phyloP scores from a whole-genome alignment of 768 basidiomycete genomes.

The Boletus edulis region DNA sequence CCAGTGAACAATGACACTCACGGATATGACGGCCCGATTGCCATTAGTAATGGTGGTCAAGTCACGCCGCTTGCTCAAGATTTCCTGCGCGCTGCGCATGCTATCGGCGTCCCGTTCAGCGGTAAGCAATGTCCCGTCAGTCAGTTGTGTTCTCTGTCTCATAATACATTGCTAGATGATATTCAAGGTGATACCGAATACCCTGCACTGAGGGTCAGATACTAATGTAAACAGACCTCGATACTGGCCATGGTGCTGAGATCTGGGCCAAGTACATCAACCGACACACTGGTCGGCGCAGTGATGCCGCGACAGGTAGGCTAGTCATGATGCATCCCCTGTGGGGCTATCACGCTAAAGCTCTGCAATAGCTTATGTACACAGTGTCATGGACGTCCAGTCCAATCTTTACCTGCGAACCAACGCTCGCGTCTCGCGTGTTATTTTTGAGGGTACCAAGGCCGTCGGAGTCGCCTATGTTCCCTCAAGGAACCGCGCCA shows the following conservation, averaged over 20 bases:
- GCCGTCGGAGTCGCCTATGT: constrained; percentile 73
- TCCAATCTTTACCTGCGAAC: constrained; percentile 63
- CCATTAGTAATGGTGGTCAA: constrained; percentile 67
- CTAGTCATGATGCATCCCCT: neutral
- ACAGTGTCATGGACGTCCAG: constrained; percentile 70
- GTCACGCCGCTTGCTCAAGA: constrained; percentile 65
- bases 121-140: constrained; percentile 36
- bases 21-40: constrained; percentile 73
- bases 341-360: neutral
- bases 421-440: constrained; percentile 64
- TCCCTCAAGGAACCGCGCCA: constrained; percentile 56
- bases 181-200: neutral
- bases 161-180: too few species aligned
- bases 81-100: constrained; percentile 62
- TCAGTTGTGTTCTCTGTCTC: too few species aligned
- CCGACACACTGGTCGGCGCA: constrained; percentile 67
- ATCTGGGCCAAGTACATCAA: constrained; percentile 81
- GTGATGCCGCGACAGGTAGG: constrained; percentile 65
- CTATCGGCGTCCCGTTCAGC: constrained; percentile 61
- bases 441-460: constrained; percentile 71
- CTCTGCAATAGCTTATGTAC: constrained; percentile 50
- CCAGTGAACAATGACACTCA: constrained; percentile 64
- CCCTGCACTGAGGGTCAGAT: neutral
- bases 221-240: constrained; percentile 41
- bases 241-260: constrained; percentile 60